A percentile compares a stretch with the other conserved stretches of the same genome.
phyloP scores from a whole-genome alignment of 495 filamentous ascomycete species.

The Aspergillus ellipticus region DNA sequence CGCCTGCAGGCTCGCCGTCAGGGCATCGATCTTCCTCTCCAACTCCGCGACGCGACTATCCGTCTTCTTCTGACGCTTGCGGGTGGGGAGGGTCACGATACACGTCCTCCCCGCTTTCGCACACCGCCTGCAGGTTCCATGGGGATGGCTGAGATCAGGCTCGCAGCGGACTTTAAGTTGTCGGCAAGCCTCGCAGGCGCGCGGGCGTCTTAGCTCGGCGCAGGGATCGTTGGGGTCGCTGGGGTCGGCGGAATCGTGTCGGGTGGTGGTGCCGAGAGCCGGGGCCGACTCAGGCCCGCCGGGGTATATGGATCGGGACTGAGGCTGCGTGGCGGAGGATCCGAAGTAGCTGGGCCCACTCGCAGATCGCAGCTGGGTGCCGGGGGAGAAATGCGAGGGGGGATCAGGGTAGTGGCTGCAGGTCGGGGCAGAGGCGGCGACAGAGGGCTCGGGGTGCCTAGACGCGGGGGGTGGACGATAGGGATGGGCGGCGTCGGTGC shows the following conservation, averaged over 20 bases:
- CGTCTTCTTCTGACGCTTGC: slow-evolving; percentile 91
- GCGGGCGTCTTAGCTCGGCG: slow-evolving; percentile 66
- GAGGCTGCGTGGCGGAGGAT: neutral
- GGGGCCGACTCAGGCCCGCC: neutral
- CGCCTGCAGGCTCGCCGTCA: slow-evolving; percentile 73
- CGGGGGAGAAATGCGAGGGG: slow-evolving; percentile 19
- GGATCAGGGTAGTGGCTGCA: slow-evolving; percentile 29
- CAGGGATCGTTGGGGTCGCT: slow-evolving; percentile 34
- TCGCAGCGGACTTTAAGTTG: slow-evolving; percentile 90
- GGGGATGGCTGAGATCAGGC: slow-evolving; percentile 50
- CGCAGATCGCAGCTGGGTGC: slow-evolving; percentile 5
- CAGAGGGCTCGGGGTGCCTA: slow-evolving; percentile 15
- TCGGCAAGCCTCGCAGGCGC: slow-evolving; percentile 92
- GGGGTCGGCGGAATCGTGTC: slow-evolving; percentile 7
- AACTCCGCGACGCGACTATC: slow-evolving; percentile 89
- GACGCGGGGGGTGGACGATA: slow-evolving; percentile 2
- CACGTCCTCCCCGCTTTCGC: slow-evolving; percentile 77
- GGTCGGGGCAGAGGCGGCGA: slow-evolving; percentile 10
- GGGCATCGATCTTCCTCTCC: slow-evolving; percentile 88
- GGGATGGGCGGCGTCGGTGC: slow-evolving; percentile 14
- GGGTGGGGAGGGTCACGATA: slow-evolving; percentile 73
- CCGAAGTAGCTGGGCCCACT: slow-evolving; percentile 8
- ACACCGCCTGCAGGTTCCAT: slow-evolving; percentile 78
- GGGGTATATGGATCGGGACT: neutral
- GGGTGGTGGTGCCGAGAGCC: slow-evolving; percentile 1